Base-by-base conservation (phyloP, 192 early-diverging fungal species). In the Podila minutissima region DNA sequence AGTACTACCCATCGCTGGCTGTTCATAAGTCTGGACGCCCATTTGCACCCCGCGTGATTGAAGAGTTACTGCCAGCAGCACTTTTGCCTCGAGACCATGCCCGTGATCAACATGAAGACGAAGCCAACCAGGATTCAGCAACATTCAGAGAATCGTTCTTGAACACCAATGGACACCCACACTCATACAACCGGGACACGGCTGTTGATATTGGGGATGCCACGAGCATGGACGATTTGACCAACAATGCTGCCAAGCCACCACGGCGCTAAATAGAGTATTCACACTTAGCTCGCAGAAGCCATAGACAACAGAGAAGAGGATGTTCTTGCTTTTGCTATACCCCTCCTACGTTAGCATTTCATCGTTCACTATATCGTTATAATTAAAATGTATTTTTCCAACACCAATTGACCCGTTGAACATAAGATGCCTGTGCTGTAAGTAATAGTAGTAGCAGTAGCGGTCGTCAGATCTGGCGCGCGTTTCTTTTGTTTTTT, bases 1-100 rank as follows among this genome's bases (percentile, higher is more conserved):
- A 91, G 75, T 94, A 92, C 82, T 92, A 93, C 57, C 92, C 93
- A 38, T 81, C 77, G 19, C 33, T 81, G 26, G 77, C 66, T 2
- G 51, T 41, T 33, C 29, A 41, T 4, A 81, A 81, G 6, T 73
- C 62, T 5, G 71, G 33, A 17, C 12, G 37, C n/a, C 77, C 77
- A 15, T 81, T 81, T 59, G 51, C 77, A 2, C 62, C 71, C 19
- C 59, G 77, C 29, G 58, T 58, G 1, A 37, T 53, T 4, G 77
- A 73, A 4, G 66, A 73, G 11, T 32, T 67, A 1, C 57, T 81
- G 41, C 71, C 71, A 15, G 63, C 70, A 3, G 29, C 59, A 1
- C 22, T 70, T 32, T 60, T 70, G 62, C 62, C 86, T 83, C 4
- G 46, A 85, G 67, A 67, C 26, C 66, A 69, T 17, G 20, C 58